Percentiles rank a stretch among this genome's conserved stretches.
Evolutionary conservation across 2,329 filamentous ascomycete genomes (phyloP).

Genomic region (Neocatenulostroma microsporum): DNA sequence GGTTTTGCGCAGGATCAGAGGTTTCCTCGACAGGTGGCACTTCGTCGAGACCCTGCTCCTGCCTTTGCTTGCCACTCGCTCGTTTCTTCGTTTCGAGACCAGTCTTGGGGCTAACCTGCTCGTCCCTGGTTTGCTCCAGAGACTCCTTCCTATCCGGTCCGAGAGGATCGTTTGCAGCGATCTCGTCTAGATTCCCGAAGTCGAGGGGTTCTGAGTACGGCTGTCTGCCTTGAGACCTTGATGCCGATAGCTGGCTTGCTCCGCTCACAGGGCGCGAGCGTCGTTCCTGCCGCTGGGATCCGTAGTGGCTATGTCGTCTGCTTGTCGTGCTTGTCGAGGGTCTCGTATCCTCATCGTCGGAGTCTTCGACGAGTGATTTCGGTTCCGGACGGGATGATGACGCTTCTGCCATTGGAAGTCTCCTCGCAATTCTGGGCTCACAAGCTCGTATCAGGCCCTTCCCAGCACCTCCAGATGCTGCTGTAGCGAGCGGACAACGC

Average conservation of each 20-base stretch:
- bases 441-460: no score
- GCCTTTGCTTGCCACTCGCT: background rate
- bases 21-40: constrained; percentile 11
- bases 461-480: no score
- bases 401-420: constrained; percentile 7
- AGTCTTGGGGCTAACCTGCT: constrained; percentile 2
- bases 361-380: constrained; percentile 3
- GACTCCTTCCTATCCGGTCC: constrained; percentile 3
- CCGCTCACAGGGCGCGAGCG: constrained; percentile 6
- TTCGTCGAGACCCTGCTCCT: constrained; percentile 9
- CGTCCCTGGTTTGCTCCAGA: constrained; percentile 2
- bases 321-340: constrained; percentile 16
- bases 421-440: no score
- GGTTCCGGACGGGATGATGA: constrained; percentile 3
- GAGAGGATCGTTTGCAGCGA: constrained; percentile 11
- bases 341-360: constrained; percentile 3
- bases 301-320: constrained; percentile 19
- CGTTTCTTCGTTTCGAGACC: constrained; percentile 2
- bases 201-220: constrained; percentile 18
- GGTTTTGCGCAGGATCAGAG: background rate
- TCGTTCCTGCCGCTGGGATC: constrained; percentile 15
- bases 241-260: constrained; percentile 5
- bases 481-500: no score
- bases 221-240: constrained; percentile 13
- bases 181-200: constrained; percentile 14